Evolutionary conservation across 2,329 filamentous ascomycete species (phyloP).

Genomic region (Aspergillus quadrilineatus): DNA sequence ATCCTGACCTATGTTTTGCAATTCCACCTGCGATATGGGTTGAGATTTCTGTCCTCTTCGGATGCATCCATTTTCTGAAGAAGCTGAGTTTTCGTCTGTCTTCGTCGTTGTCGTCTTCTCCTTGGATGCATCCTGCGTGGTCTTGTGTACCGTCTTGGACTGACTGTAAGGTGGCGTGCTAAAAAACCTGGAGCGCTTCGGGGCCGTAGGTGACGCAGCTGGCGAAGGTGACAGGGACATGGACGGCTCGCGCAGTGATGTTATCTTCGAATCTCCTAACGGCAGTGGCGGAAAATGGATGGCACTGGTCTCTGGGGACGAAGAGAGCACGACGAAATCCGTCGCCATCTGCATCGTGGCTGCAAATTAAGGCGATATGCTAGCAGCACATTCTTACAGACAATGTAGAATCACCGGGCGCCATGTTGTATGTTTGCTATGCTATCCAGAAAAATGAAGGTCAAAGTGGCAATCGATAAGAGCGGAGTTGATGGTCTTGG

Average conservation of each 20-base stretch:
- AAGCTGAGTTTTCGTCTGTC: conserved; percentile 9
- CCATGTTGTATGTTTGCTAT: conserved; percentile 3
- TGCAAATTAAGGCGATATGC: conserved; percentile 4
- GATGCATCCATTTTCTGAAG: conserved; percentile 15
- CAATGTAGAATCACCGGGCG: neutral
- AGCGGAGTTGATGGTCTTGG: conserved; percentile 29
- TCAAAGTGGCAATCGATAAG: conserved; percentile 11
- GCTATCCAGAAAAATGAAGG: neutral
- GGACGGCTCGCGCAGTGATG: conserved; percentile 20
- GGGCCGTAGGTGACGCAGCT: conserved; percentile 24
- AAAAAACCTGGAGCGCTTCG: conserved; percentile 30
- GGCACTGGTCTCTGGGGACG: conserved; percentile 39
- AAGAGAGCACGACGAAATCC: conserved; percentile 43
- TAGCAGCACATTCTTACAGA: neutral
- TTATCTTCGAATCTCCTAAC: conserved; percentile 15
- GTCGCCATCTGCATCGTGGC: conserved; percentile 39
- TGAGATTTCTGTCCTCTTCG: conserved; percentile 18
- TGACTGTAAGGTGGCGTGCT: conserved; percentile 6
- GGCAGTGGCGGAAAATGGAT: conserved; percentile 32
- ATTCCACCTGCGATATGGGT: conserved; percentile 3
- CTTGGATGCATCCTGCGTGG: conserved; percentile 8
- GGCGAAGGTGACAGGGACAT: conserved; percentile 30
- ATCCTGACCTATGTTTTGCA: conserved; percentile 1
- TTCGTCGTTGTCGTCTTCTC: conserved; percentile 10
- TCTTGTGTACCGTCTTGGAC: conserved; percentile 13